Evolutionary conservation across 2,329 filamentous ascomycete species (phyloP), one percentile per base, ranked within the genome.

Genomic region (Neonectria neomacrospora): DNA sequence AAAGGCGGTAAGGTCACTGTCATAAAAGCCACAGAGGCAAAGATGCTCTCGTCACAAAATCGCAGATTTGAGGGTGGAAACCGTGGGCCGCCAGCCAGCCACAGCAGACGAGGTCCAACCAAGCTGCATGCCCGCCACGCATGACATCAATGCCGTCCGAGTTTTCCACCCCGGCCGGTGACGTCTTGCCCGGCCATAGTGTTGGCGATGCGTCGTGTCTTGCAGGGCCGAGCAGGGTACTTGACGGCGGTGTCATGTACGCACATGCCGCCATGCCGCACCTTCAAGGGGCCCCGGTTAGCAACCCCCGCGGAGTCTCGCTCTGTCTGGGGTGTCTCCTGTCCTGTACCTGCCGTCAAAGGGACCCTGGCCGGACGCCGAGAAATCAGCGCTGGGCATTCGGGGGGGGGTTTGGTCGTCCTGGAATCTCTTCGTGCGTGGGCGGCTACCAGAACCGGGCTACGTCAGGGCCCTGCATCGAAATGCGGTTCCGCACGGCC

Each of bases 401-500:
- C 28, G 18, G 16, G n/a, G n/a, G n/a, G n/a, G n/a, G 22, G 7
- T 22, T 23, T 55, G 47, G 39, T 28, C 47, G 45, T 61, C 59
- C 59, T 53, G 59, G 47, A 57, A 53, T 62, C 54, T 61, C 48
- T 20, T 62, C 59, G 54, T 62, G 54, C 48, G 48, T 47, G 48
- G 48, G 39, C 56, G 56, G 48, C 56, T 47, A 42, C 56, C 12
- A 52, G 18, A 32, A 32, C 55, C 55, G 44, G 47, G 47, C 47
- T 51, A 50, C 52, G 44, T 55, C 58, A 61, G 45, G 8, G 23
- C 41, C 50, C 50, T 54, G 50, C 44, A 51, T 42, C 22, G 30
- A 50, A 50, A 61, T 32, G 59, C 59, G 59, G 59, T 61, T 61
- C 59, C 59, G 59, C 59, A 41, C 45, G 16, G 26, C 56, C n/a